A percentile compares a stretch with the other conserved stretches of the same genome.
Evolutionary conservation across 768 basidiomycete species (phyloP).

Genomic region (Russula sp.): DNA sequence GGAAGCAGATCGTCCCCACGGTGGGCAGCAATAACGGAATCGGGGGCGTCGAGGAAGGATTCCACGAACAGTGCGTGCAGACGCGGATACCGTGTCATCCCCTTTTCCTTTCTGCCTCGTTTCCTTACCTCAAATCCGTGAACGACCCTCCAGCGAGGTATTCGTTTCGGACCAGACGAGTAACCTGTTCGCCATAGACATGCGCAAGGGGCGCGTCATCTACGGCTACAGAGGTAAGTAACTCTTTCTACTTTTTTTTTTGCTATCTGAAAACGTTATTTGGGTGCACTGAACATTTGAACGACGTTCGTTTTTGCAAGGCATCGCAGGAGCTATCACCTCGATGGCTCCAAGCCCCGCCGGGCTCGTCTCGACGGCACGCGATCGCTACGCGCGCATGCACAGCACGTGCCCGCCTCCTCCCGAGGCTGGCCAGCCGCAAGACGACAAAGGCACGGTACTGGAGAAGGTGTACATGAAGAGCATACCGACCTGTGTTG

Average conservation of each 20-base stretch:
- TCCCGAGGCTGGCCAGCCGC: constrained; percentile 37
- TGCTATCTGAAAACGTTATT: not conserved
- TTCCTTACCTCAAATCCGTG: not conserved
- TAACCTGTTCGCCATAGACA: constrained; percentile 57
- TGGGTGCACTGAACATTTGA: not conserved
- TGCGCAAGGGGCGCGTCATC: constrained; percentile 54
- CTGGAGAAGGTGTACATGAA: constrained; percentile 59
- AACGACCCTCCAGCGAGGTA: constrained; percentile 45
- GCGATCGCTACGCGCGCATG: constrained; percentile 65
- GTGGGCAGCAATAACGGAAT: constrained; percentile 42
- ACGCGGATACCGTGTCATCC: constrained; percentile 26
- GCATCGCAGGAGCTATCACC: constrained; percentile 61
- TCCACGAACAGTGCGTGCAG: constrained; percentile 47
- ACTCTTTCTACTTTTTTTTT: no score
- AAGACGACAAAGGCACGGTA: constrained; percentile 51
- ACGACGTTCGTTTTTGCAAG: constrained; percentile 29
- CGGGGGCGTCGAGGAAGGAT: constrained; percentile 48
- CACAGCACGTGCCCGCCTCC: constrained; percentile 56
- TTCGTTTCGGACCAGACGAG: constrained; percentile 63
- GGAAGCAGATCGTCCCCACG: constrained; percentile 49
- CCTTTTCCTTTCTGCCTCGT: no score
- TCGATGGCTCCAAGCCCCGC: constrained; percentile 52
- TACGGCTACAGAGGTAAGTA: constrained; percentile 68
- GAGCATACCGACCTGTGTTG: constrained; percentile 50
- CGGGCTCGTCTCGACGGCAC: constrained; percentile 51